A percentile compares a stretch with the other conserved stretches of the same genome.
phyloP scores from a whole-genome alignment of 805 yeast genomes.

The Metschnikowia noctiluminum region DNA sequence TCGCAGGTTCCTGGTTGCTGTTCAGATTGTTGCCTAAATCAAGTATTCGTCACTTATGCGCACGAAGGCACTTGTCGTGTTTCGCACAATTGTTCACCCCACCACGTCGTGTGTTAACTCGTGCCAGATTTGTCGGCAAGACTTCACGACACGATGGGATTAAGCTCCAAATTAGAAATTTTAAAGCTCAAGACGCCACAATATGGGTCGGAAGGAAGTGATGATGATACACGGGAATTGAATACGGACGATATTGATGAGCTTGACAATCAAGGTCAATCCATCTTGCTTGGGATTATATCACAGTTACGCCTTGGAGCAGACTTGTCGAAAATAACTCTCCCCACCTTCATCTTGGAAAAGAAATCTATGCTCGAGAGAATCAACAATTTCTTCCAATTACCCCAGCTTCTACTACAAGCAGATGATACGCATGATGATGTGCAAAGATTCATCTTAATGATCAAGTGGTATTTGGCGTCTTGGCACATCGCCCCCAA shows the following conservation, averaged over 20 bases:
- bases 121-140: too few relatives aligned
- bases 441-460: slow-evolving; percentile 63
- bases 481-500: slow-evolving; percentile 99
- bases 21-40: too few relatives aligned
- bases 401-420: slow-evolving; percentile 67
- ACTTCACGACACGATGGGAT: slow-evolving; percentile 20
- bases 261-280: too few relatives aligned
- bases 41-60: too few relatives aligned
- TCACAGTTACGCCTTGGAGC: slow-evolving; percentile 90
- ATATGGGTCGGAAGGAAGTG: not conserved
- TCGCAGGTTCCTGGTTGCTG: too few relatives aligned
- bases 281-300: slow-evolving; percentile 80
- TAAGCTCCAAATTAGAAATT: slow-evolving; percentile 28
- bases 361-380: slow-evolving; percentile 95
- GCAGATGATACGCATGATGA: slow-evolving; percentile 64
- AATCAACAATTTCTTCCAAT: slow-evolving; percentile 82
- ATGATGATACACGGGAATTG: too few relatives aligned
- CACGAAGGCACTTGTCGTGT: too few relatives aligned
- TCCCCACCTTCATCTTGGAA: slow-evolving; percentile 93
- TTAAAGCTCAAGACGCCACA: slow-evolving; percentile 19
- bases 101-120: too few relatives aligned
- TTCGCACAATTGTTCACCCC: too few relatives aligned
- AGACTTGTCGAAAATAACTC: slow-evolving; percentile 84
- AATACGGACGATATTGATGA: too few relatives aligned
- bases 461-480: slow-evolving; percentile 86